These are phyloP conservation scores for Aureobasidium sp. DNA, from an alignment of 2,329 filamentous ascomycete species.

Conservation along the genomic window DNA sequence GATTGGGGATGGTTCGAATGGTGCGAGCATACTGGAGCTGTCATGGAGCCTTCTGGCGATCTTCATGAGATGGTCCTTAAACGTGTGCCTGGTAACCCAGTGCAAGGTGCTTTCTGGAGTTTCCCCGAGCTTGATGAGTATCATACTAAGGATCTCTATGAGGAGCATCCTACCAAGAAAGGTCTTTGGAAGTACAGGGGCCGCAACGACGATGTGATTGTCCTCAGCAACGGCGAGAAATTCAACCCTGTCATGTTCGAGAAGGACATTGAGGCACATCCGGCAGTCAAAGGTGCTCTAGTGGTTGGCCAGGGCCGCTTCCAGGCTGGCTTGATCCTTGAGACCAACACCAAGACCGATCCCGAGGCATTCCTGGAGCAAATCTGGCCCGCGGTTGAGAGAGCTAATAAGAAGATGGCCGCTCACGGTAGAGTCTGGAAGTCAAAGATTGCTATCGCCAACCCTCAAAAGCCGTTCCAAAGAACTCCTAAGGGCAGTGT, in stretches of 20 bases:
- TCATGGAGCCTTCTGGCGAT: slow-evolving; percentile 15
- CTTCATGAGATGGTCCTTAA: slow-evolving; percentile 30
- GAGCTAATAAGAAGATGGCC: slow-evolving; percentile 33
- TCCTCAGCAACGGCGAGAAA: slow-evolving; percentile 25
- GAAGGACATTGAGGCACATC: slow-evolving; percentile 19
- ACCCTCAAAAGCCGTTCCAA: slow-evolving; percentile 35
- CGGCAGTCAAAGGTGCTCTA: slow-evolving; percentile 23
- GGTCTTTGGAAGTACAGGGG: slow-evolving; percentile 21
- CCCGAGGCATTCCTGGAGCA: slow-evolving; percentile 28
- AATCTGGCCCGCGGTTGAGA: slow-evolving; percentile 38
- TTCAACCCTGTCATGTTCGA: slow-evolving; percentile 21
- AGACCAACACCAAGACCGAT: slow-evolving; percentile 18
- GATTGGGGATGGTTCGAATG: slow-evolving; percentile 19
- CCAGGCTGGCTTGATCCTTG: slow-evolving; percentile 24
- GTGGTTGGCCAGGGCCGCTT: slow-evolving; percentile 25
- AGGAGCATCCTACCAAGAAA: slow-evolving; percentile 20
- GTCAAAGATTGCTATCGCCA: slow-evolving; percentile 34
- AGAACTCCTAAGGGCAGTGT: slow-evolving; percentile 40
- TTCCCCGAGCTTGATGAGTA: slow-evolving; percentile 25
- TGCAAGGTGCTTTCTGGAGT: slow-evolving; percentile 22
- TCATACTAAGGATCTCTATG: slow-evolving; percentile 23
- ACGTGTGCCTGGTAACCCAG: slow-evolving; percentile 22
- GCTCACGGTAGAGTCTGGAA: slow-evolving; percentile 36
- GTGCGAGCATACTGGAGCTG: slow-evolving; percentile 14
- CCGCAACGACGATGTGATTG: slow-evolving; percentile 24